A percentile compares a stretch with the other conserved stretches of the same genome.
Evolutionary conservation across 306 rosid genomes (phyloP).

Genomic region (Lablab purpureus): DNA sequence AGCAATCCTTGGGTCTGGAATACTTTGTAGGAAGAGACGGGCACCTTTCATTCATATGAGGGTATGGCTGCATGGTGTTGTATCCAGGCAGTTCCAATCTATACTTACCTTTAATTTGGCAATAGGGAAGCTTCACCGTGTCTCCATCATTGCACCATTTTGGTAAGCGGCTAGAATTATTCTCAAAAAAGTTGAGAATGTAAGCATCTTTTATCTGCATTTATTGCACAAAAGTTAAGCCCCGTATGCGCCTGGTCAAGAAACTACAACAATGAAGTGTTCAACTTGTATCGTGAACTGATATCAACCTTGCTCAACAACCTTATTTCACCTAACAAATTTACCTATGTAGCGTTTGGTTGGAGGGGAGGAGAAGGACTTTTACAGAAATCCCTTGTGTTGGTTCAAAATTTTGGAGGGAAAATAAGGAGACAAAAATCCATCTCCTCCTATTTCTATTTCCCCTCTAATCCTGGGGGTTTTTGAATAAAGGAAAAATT

Average conservation of each 20-base stretch:
- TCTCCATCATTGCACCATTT: slow-evolving; percentile 93
- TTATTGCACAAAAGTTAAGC: slow-evolving; percentile 36
- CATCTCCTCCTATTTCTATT: neutral
- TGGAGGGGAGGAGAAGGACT: neutral
- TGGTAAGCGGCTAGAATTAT: slow-evolving; percentile 81
- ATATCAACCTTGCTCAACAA: neutral
- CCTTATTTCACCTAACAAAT: neutral
- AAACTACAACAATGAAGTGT: slow-evolving; percentile 38
- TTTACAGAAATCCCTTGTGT: neutral
- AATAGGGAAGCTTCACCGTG: slow-evolving; percentile 81
- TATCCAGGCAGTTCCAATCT: slow-evolving; percentile 91
- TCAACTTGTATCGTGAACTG: slow-evolving; percentile 15
- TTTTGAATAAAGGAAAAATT: neutral
- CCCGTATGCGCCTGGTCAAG: slow-evolving; percentile 19
- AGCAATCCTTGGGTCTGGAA: slow-evolving; percentile 70
- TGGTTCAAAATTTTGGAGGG: slow-evolving; percentile 3
- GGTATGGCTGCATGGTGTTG: slow-evolving; percentile 78
- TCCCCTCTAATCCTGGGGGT: neutral
- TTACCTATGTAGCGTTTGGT: neutral
- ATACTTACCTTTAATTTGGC: slow-evolving; percentile 91
- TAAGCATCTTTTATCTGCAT: slow-evolving; percentile 97
- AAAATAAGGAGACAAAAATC: neutral
- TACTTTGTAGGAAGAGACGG: slow-evolving; percentile 90
- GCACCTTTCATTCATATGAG: slow-evolving; percentile 94
- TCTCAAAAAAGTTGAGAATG: slow-evolving; percentile 81